phyloP scores from a whole-genome alignment of 768 basidiomycete genomes.

The Serendipita sp. region DNA sequence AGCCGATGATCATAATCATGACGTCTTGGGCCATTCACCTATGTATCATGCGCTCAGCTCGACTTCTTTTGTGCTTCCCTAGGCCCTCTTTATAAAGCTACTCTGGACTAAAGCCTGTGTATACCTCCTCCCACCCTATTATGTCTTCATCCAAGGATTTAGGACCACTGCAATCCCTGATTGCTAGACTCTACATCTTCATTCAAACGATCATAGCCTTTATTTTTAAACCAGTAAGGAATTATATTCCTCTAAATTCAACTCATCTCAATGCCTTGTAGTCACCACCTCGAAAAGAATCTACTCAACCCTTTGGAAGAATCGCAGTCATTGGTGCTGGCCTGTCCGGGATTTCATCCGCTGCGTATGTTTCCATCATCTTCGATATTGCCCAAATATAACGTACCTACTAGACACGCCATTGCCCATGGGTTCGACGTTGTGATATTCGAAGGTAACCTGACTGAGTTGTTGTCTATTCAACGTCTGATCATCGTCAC shows the following conservation, averaged over 20 bases:
- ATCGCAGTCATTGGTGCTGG: conserved; percentile 21
- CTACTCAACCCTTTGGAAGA: too few species aligned
- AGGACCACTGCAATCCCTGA: background rate
- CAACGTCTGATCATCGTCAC: background rate
- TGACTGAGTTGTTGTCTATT: background rate
- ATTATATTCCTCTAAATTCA: background rate
- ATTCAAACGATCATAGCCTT: conserved; percentile 24
- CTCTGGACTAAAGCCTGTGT: background rate
- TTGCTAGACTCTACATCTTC: conserved; percentile 21
- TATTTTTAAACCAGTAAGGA: conserved; percentile 27
- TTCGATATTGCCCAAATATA: background rate
- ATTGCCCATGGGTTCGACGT: conserved; percentile 39
- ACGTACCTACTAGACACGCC: conserved; percentile 25
- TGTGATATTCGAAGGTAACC: conserved; percentile 28
- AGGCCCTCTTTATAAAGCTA: background rate
- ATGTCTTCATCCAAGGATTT: background rate
- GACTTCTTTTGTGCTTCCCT: too few species aligned
- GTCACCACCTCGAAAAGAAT: background rate
- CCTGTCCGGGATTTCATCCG: conserved; percentile 37
- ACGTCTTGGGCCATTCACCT: too few species aligned
- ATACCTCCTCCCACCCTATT: too few species aligned
- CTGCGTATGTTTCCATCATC: conserved; percentile 22
- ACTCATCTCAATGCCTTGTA: background rate
- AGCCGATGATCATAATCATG: too few species aligned
- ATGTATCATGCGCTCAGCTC: too few species aligned